These are phyloP conservation scores for Vicia villosa DNA, from an alignment of 306 rosid genomes.

Conservation along the genomic window DNA sequence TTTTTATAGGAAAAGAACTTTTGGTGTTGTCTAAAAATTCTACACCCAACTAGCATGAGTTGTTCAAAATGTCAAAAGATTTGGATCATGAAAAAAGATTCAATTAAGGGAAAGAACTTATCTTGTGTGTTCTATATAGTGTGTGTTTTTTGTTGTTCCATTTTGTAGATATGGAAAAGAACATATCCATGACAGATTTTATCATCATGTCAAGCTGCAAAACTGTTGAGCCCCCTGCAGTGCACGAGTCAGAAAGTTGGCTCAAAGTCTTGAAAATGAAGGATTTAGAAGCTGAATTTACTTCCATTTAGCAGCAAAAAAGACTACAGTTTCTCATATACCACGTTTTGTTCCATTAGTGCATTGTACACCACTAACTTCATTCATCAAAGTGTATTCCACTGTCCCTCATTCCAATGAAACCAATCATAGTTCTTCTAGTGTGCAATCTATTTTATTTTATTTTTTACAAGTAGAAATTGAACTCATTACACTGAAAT, in stretches of 20 bases:
- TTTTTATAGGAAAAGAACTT: background rate
- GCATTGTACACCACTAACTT: background rate
- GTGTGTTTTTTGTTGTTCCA: background rate
- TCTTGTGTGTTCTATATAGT: too few relatives aligned
- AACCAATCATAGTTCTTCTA: background rate
- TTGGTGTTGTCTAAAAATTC: background rate
- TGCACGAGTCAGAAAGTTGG: background rate
- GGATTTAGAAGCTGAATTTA: slow-evolving; percentile 11
- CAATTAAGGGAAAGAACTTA: too few relatives aligned
- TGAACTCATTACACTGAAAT: too few relatives aligned
- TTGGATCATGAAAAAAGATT: too few relatives aligned
- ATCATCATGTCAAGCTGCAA: background rate
- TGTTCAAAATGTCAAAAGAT: too few relatives aligned
- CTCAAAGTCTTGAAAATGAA: background rate
- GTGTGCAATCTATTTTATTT: background rate
- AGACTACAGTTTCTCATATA: background rate
- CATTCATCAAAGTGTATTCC: slow-evolving; percentile 25
- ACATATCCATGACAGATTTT: slow-evolving; percentile 3
- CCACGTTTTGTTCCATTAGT: slow-evolving; percentile 26
- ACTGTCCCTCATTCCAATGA: slow-evolving; percentile 29
- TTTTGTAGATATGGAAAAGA: background rate
- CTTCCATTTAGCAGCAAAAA: slow-evolving; percentile 36
- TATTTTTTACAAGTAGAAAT: too few relatives aligned
- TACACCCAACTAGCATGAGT: too few relatives aligned
- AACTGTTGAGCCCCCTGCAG: background rate